Percentiles rank a stretch among this genome's conserved stretches.
phyloP scores from a whole-genome alignment of 1,139 yeast genomes.

The Sugiyamaella sp. region DNA sequence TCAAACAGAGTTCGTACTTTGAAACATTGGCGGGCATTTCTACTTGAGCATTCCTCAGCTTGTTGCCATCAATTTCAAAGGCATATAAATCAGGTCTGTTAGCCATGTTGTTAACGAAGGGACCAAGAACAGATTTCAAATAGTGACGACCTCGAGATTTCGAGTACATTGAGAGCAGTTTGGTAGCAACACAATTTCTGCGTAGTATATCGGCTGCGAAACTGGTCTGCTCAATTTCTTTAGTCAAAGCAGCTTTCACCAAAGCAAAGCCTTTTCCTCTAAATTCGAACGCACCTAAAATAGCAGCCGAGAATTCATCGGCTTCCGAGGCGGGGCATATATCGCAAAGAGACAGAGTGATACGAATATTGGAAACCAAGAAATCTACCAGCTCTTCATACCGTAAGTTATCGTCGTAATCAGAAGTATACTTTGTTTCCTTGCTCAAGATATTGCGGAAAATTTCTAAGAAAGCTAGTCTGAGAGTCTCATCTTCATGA shows the following conservation, averaged over 20 bases:
- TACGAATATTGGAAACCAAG: slow-evolving; percentile 24
- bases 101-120: slow-evolving; percentile 57
- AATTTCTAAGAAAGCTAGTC: slow-evolving; percentile 75
- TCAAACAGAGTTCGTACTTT: slow-evolving; percentile 59
- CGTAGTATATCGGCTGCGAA: slow-evolving; percentile 74
- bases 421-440: slow-evolving; percentile 41
- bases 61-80: slow-evolving; percentile 54
- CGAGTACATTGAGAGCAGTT: slow-evolving; percentile 72
- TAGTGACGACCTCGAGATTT: slow-evolving; percentile 66
- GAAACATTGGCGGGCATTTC: slow-evolving; percentile 50
- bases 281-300: slow-evolving; percentile 64
- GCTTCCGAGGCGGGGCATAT: slow-evolving; percentile 66
- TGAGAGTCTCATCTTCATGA: slow-evolving; percentile 63
- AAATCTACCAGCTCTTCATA: slow-evolving; percentile 41
- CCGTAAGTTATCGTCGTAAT: slow-evolving; percentile 40
- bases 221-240: slow-evolving; percentile 62
- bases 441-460: slow-evolving; percentile 66
- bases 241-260: slow-evolving; percentile 58
- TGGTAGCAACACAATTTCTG: slow-evolving; percentile 80
- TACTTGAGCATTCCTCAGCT: slow-evolving; percentile 44
- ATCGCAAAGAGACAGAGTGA: slow-evolving; percentile 36
- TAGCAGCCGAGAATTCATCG: slow-evolving; percentile 71
- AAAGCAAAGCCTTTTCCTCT: slow-evolving; percentile 57
- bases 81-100: slow-evolving; percentile 59
- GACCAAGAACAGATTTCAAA: slow-evolving; percentile 55